Evolutionary conservation across 1,284 basidiomycete species (phyloP).

Genomic region (Macrocybe sp.): DNA sequence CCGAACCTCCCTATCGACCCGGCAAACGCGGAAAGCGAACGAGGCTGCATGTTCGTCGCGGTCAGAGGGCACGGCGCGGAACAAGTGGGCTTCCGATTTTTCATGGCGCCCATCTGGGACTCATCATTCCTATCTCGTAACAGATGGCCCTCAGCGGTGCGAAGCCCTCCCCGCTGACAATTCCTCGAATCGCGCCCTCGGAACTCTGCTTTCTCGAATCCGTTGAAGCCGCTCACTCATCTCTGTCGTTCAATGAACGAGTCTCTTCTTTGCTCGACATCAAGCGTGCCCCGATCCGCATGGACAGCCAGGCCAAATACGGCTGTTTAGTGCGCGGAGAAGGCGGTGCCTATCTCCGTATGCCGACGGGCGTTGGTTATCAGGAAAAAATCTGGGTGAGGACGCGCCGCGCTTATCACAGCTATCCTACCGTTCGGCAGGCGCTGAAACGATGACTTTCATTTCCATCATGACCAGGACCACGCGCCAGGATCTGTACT

Average conservation of each 20-base stretch:
- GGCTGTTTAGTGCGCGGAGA: slow-evolving; percentile 85
- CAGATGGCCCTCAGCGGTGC: slow-evolving; percentile 41
- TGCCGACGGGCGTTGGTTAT: slow-evolving; percentile 83
- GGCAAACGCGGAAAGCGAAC: slow-evolving; percentile 51
- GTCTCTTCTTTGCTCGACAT: slow-evolving; percentile 73
- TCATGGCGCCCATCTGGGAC: neutral
- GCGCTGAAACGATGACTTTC: slow-evolving; percentile 2
- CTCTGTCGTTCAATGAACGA: slow-evolving; percentile 76
- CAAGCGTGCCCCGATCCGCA: slow-evolving; percentile 69
- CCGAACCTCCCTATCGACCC: slow-evolving; percentile 82
- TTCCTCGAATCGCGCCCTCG: slow-evolving; percentile 40
- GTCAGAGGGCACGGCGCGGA: slow-evolving; percentile 78
- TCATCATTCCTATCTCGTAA: slow-evolving; percentile 4
- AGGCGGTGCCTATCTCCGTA: slow-evolving; percentile 85
- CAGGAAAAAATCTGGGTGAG: slow-evolving; percentile 87
- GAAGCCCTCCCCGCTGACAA: slow-evolving; percentile 39
- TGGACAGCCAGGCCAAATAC: slow-evolving; percentile 99
- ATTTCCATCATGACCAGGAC: slow-evolving; percentile 45
- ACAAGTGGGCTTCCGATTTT: slow-evolving; percentile 44
- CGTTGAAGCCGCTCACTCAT: slow-evolving; percentile 90
- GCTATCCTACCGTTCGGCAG: neutral
- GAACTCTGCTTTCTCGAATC: slow-evolving; percentile 83
- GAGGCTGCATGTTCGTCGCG: slow-evolving; percentile 82
- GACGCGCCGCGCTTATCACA: slow-evolving; percentile 4
- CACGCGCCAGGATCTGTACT: slow-evolving; percentile 88